Base-by-base conservation (phyloP, 805 yeast genomes). In the Wickerhamomyces mucosus region DNA sequence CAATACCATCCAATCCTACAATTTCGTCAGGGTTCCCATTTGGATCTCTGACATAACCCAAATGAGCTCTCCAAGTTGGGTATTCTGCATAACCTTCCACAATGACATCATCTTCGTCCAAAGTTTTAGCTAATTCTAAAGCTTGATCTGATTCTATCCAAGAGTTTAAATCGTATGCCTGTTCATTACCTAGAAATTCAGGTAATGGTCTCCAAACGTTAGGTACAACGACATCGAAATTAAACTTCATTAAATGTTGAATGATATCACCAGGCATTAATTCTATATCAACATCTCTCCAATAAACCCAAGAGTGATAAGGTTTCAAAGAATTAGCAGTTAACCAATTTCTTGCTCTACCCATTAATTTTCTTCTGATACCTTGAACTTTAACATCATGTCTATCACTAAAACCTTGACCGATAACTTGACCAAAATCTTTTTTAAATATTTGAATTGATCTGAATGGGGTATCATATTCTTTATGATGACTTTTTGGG, bases 161-260 rank as follows among this genome's bases (percentile, higher is more conserved):
- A 11, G 96, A 83, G 58, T 92, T 92, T 51, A 92, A 70, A 58
- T 92, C 98, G 55, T 92, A 92, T 1, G 97, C 86, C 57, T 92
- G 98, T 52, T 83, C 94, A 41, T 74, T 72, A 14, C 92, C 94
- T 40, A 92, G 69, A 58, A 88, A 92, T 28, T 77, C 79, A 3
- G 98, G 98, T 39, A 92, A 65, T 3, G 97, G 98, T 46, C 98
- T 69, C 98, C 98, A 92, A 21, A 92, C 96, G 50, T 92, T 85
- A 18, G 85, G 94, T 24, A 79, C 69, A 53, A 82, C 65, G 12
- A 82, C 80, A 48, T 82, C 94, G 49, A 66, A 77, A 41, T 71
- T 69, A 39, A 63, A 64, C 40, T 69, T 66, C 89, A 82, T 81
- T 57, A 82, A 61, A 47, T 70, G 77, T 54, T 82, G 76, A 38